Conservation (phyloP, 192 early-diverging fungal species). For the Chytriomyces sp. region DNA sequence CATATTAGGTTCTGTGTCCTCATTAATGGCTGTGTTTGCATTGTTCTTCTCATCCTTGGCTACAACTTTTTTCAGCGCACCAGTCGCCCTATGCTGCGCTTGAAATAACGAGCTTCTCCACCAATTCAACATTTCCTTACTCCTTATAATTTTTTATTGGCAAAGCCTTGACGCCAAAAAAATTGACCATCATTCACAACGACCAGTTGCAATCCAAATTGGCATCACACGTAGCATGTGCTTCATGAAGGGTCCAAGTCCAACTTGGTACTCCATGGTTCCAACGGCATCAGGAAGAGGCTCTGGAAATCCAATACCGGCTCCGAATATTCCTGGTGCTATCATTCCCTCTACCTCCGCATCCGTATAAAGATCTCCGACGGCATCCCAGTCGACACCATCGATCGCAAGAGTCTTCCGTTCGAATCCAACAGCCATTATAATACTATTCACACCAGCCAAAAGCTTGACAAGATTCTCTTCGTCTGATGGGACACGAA, state of each 20-base stretch:
- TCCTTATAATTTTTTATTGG: background rate
- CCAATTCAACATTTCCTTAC: background rate
- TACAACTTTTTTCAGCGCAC: slow-evolving; percentile 30
- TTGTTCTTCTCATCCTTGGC: slow-evolving; percentile 27
- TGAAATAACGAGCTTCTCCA: slow-evolving; percentile 39
- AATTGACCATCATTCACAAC: no score
- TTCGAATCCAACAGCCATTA: slow-evolving; percentile 29
- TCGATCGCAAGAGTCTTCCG: background rate
- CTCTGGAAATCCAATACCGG: slow-evolving; percentile 29
- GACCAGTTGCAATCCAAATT: no score
- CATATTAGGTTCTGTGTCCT: slow-evolving; percentile 30
- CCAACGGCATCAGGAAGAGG: slow-evolving; percentile 17
- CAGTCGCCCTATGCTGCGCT: slow-evolving; percentile 27
- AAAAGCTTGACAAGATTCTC: background rate
- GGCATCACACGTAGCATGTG: no score
- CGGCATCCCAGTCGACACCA: background rate
- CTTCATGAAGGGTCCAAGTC: slow-evolving; percentile 26
- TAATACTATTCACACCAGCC: background rate
- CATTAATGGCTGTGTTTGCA: slow-evolving; percentile 27
- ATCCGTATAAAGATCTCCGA: no score
- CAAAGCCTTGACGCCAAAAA: no score
- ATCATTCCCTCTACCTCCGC: background rate
- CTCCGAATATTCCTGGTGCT: slow-evolving; percentile 18
- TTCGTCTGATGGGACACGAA: background rate
- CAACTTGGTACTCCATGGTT: slow-evolving; percentile 25